These are phyloP conservation scores for Aeschynomene evenia DNA, from an alignment of 306 rosid species.

Conservation along the genomic window DNA sequence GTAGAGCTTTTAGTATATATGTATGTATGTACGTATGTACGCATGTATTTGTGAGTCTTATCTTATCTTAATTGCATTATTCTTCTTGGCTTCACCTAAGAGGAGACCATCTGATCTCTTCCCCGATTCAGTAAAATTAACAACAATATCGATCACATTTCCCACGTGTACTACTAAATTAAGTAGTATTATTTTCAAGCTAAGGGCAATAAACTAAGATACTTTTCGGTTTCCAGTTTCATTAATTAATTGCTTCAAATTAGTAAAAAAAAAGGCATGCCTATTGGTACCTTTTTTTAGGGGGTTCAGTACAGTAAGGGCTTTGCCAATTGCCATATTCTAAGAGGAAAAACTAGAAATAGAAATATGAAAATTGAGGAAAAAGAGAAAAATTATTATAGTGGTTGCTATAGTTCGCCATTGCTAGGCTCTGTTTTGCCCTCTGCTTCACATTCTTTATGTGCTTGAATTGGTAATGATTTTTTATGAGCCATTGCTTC, in stretches of 20 bases:
- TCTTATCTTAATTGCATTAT: too few relatives aligned
- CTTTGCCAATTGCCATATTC: background rate
- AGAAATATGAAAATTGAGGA: background rate
- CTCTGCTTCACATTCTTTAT: conserved; percentile 19
- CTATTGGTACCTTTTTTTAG: background rate
- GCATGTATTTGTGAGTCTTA: too few relatives aligned
- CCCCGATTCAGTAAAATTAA: background rate
- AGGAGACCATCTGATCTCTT: background rate
- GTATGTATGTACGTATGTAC: too few relatives aligned
- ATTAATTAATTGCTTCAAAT: background rate
- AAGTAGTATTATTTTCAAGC: background rate
- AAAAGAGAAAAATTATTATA: background rate
- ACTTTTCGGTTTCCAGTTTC: background rate
- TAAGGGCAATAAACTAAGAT: background rate
- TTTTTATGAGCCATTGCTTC: conserved; percentile 15
- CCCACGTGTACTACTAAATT: background rate
- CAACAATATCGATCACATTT: background rate
- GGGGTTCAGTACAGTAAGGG: background rate
- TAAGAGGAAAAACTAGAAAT: background rate
- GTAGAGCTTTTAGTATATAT: background rate
- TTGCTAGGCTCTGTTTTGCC: conserved; percentile 24
- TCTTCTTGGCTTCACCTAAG: too few relatives aligned
- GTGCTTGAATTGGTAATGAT: conserved; percentile 30
- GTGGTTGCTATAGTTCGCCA: background rate
- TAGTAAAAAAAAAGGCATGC: background rate